phyloP scores from a whole-genome alignment of 176 grass and related monocot genomes.

The Rhipidocladum racemiflorum region DNA sequence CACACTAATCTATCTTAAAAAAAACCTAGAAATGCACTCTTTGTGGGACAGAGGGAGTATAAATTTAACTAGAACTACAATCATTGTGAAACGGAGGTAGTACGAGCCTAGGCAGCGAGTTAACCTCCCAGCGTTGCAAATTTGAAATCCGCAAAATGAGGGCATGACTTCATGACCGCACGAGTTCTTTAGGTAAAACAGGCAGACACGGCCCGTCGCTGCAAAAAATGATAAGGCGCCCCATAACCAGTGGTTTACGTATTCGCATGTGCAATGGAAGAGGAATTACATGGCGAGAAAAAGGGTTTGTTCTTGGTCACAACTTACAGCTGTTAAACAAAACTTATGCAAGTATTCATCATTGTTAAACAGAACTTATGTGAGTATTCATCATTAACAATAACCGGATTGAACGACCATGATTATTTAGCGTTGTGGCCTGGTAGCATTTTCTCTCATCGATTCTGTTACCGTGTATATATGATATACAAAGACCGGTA shows the following conservation, averaged over 20 bases:
- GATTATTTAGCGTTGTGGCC: background rate
- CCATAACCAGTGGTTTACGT: background rate
- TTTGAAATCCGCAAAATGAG: background rate
- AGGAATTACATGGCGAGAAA: background rate
- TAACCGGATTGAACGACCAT: background rate
- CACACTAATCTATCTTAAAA: no score
- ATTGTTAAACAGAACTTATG: no score
- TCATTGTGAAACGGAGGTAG: no score
- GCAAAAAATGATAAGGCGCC: background rate
- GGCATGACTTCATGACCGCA: background rate
- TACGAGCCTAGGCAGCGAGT: no score
- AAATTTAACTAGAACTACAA: no score
- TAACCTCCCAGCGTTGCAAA: background rate
- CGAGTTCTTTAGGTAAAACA: background rate
- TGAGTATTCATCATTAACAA: background rate
- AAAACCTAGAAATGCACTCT: no score
- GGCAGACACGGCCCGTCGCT: background rate
- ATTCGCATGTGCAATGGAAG: background rate
- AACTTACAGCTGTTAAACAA: background rate
- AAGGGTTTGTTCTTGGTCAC: background rate
- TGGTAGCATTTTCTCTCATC: background rate
- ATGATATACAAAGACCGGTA: no score
- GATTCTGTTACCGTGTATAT: no score
- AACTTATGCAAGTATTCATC: background rate
- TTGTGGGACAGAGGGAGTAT: no score